Evolutionary conservation across 2,329 filamentous ascomycete species (phyloP), one percentile per base, ranked within the genome.

Genomic region (Hypomyces perniciosus): DNA sequence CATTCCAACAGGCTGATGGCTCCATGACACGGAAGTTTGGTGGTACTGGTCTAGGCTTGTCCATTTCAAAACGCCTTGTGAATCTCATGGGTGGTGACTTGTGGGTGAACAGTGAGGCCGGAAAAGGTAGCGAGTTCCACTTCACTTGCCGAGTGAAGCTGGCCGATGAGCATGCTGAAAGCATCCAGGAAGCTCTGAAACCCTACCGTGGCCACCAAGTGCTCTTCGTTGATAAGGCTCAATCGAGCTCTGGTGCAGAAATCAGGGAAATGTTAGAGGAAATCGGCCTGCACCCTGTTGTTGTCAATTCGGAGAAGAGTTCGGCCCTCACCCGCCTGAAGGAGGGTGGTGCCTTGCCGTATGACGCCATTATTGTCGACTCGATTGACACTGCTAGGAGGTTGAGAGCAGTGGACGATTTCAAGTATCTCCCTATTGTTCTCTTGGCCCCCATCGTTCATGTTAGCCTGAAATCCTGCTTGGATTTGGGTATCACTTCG

Each of bases 401-500:
- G 58, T 73, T 97, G 50, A 83, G 93, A 57, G 85, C 88, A 8
- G 86, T 93, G 46, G 92, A 96, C 64, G 90, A 95, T 66, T 96
- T 96, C 78, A 96, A 96, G 73, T 97, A 96, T 65, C 90, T 96
- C 42, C 93, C 93, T 2, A 91, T 99, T 57, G 92, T 99, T 40
- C 81, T 97, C 54, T 73, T 97, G 42, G 93, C 90, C 41, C 90
- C 92, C 0, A 77, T 90, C 34, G 90, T 97, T 9, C 88, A 91
- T 54, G 90, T 97, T 59, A 95, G 85, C 67, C 78, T 99, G 60
- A 96, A 96, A 73, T 93, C 90, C 3, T 93, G 92, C 52, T 74
- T 97, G 53, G 93, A 97, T 66, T 79, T 97, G 57, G 92, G 93
- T 56, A 96, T 99, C 59, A 95, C 91, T n/a, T 96, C 91, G 46